Evolutionary conservation across 1,139 yeast species (phyloP).

Genomic region (Hansenula sp.): DNA sequence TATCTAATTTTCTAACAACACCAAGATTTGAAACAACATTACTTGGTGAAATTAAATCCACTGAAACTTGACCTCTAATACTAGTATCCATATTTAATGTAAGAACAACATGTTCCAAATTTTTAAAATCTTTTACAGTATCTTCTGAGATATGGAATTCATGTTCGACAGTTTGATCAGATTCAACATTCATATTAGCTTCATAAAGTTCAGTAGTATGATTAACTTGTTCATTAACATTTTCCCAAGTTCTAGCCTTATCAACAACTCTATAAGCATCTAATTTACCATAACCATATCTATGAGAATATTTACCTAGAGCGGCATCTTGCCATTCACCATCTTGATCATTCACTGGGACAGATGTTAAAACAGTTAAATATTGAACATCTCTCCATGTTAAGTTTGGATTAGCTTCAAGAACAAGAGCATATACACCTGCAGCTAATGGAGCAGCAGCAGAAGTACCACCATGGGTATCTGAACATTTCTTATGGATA

Average conservation of each 20-base stretch:
- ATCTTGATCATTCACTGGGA: slow-evolving; percentile 59
- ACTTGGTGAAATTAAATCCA: slow-evolving; percentile 66
- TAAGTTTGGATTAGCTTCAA: slow-evolving; percentile 77
- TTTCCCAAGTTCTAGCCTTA: slow-evolving; percentile 71
- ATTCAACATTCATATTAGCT: slow-evolving; percentile 19
- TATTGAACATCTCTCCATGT: slow-evolving; percentile 98
- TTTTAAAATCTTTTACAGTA: slow-evolving; percentile 57
- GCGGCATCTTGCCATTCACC: slow-evolving; percentile 31
- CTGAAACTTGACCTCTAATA: slow-evolving; percentile 66
- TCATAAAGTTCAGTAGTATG: slow-evolving; percentile 22
- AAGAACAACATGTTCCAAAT: slow-evolving; percentile 83
- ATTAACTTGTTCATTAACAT: slow-evolving; percentile 80
- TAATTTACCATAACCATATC: slow-evolving; percentile 88
- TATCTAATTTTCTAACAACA: slow-evolving; percentile 60
- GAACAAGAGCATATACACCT: slow-evolving; percentile 79
- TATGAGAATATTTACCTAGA: slow-evolving; percentile 59
- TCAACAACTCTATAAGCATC: slow-evolving; percentile 79
- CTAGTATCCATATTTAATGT: slow-evolving; percentile 65
- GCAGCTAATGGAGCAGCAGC: slow-evolving; percentile 99
- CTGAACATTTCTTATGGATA: slow-evolving; percentile 65
- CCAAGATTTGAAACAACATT: slow-evolving; percentile 77
- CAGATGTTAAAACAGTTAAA: slow-evolving; percentile 67
- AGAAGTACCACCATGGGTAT: slow-evolving; percentile 90
- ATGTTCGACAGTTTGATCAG: slow-evolving; percentile 31
- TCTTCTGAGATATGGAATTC: slow-evolving; percentile 41